These are phyloP conservation scores for Acorus calamus DNA, from an alignment of 106 monocot species.

Conservation along the genomic window DNA sequence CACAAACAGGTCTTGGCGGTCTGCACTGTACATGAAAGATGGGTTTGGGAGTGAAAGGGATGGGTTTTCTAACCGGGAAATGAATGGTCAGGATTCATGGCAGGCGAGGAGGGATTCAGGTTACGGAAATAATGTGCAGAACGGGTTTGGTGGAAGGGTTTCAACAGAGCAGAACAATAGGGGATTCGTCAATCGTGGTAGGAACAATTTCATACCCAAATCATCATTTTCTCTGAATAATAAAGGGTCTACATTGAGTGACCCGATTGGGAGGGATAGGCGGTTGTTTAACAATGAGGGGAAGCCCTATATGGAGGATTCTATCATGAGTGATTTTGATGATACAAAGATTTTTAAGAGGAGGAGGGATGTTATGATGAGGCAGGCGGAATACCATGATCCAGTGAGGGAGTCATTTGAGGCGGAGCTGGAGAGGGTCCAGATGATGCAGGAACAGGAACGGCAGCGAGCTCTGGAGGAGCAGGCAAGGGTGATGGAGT, in stretches of 20 bases:
- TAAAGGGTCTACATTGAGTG: conserved; percentile 39
- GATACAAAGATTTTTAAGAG: conserved; percentile 53
- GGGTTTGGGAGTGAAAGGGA: conserved; percentile 1
- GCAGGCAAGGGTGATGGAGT: conserved; percentile 51
- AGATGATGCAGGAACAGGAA: conserved; percentile 79
- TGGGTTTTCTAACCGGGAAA: conserved; percentile 9
- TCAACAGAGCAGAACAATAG: conserved; percentile 8
- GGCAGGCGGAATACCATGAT: conserved; percentile 56
- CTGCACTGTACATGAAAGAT: conserved; percentile 14
- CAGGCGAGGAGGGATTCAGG: conserved; percentile 27
- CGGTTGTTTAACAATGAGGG: conserved; percentile 16
- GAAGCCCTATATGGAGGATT: conserved; percentile 38
- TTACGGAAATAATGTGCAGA: conserved; percentile 20
- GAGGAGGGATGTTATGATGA: conserved; percentile 48
- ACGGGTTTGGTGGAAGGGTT: conserved; percentile 20
- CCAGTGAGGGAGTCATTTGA: conserved; percentile 92
- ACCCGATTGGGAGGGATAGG: conserved; percentile 41
- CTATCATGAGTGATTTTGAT: conserved; percentile 23
- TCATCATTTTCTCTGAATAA: conserved; percentile 20
- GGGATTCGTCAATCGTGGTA: no score
- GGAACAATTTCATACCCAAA: conserved; percentile 28
- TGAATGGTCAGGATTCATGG: conserved; percentile 21
- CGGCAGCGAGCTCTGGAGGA: conserved; percentile 65
- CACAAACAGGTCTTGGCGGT: conserved; percentile 37
- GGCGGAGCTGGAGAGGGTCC: conserved; percentile 86